Base-by-base conservation (phyloP, 345 rosid species). In the Zanthoxylum bungeanum region DNA sequence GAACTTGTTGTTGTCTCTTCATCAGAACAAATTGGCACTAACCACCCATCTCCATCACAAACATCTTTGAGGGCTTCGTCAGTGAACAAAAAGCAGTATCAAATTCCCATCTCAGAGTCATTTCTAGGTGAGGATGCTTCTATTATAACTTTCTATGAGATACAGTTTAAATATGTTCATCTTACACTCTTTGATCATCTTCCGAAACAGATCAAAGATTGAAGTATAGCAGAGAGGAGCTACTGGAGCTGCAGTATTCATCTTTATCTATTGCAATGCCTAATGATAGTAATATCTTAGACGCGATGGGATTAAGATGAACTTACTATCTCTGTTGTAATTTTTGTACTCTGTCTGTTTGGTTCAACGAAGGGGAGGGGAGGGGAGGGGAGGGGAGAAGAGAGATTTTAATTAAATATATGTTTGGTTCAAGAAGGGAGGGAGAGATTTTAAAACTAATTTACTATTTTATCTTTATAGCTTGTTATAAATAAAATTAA, bases 121-220 rank as follows among this genome's bases (percentile, higher is more conserved):
- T 79, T 85, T 70, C 31, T 83, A 39, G 90, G 89, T 79, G 66
- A 19, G 81, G 30, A 33, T 4, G 60, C 51, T 59, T 31, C 22
- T 53, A 16, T 61, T 44, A 4, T 49, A 10, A 10, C 31, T 9
- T 66, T 73, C 21, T 68, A 9, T 11, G 1, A 25, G 49, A 59
- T 12, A 9, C 25, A 28, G 17, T 24, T 53, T 46, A 28, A 27
- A 34, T 24, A 7, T 64, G 2, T 30, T 39, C 17, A 24, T 70
- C 50, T 55, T 31, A 36, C 61, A 9, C 49, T 49, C 56, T 10
- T 61, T 69, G 28, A 64, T 19, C 44, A 21, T n/a, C 14, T 39
- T 72, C 5, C 34, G 70, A 21, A 71, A 69, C 80, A 89, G 98
- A 91, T 87, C 96, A 91, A 84, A 88, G 97, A 78, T 39, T 88